phyloP scores from a whole-genome alignment of 805 yeast species.

The Yarrowia deformans region DNA sequence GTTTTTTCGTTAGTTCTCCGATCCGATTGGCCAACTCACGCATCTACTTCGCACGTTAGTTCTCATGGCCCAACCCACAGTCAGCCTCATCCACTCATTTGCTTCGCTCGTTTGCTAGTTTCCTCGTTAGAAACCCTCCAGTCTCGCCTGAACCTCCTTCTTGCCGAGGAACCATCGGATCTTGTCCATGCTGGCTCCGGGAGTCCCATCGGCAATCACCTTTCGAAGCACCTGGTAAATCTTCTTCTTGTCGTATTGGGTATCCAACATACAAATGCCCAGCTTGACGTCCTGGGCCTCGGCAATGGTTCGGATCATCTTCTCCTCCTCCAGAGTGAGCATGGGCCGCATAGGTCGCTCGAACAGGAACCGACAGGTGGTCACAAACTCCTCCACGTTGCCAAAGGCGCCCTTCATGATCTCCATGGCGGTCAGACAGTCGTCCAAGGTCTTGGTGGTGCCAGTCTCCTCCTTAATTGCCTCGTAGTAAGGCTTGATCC shows the following conservation, averaged over 20 bases:
- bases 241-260: constrained; percentile 9
- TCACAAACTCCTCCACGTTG: constrained; percentile 29
- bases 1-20: no score
- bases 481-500: constrained; percentile 34
- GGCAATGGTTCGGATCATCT: constrained; percentile 5
- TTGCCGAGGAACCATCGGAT: constrained; percentile 15
- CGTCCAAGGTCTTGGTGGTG: constrained; percentile 5
- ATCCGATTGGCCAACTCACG: no score
- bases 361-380: constrained; percentile 24
- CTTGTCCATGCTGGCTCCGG: constrained; percentile 34
- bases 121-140: constrained; percentile 4
- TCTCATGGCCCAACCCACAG: no score
- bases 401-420: constrained; percentile 31
- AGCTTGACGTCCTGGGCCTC: constrained; percentile 4
- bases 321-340: constrained; percentile 18
- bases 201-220: constrained; percentile 26
- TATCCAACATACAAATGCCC: constrained; percentile 1
- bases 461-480: constrained; percentile 18
- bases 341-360: constrained; percentile 11
- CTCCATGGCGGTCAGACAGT: constrained; percentile 21
- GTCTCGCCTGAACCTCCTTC: constrained; percentile 18
- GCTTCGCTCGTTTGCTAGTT: background rate
- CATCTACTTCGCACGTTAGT: no score
- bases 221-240: constrained; percentile 31
- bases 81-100: background rate